Base-by-base conservation (phyloP, 495 filamentous ascomycete species). In the Penicillium riverlandense region DNA sequence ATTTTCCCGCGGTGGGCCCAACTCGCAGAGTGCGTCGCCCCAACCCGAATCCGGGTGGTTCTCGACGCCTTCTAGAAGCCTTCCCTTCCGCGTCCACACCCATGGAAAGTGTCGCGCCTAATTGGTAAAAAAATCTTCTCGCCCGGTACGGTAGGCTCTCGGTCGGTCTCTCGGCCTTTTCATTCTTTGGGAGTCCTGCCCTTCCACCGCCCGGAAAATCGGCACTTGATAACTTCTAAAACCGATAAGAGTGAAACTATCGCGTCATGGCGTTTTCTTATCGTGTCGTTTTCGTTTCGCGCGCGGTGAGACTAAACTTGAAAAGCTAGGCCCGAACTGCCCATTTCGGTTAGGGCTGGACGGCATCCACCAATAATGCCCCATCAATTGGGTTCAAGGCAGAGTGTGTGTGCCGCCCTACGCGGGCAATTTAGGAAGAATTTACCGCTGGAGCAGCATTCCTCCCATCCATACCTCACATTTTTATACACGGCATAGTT, bases 191-290 rank as follows among this genome's bases (percentile, higher is more conserved):
- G 30, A 37, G 6, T 6, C 4, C 4, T 22, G 2, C 22, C 22
- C 4, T 22, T 22, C 22, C 22, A 22, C 4, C 22, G 22, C 22
- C 14, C 39, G 36, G 48, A 41, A 41, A 44, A 39, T 46, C 51
- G 48, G 44, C 49, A 56, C 40, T 22, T 28, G 28, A 34, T 10
- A 16, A 28, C 33, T 7, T 30, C 9, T 39, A 10, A 4, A 13
- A 32, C 30, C 27, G 56, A 59, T 59, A 59, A 59, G 57, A 55
- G 47, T 48, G 49, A 60, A 41, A 50, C 40, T 48, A 46, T 48
- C 50, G 53, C 57, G 57, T 60, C 57, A 60, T 58, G 35, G 39
- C 40, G n/a, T 43, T 40, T 54, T 53, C 22, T 22, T 22, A 58
- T 58, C 52, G 37, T 42, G 53, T 52, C 56, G 53, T 43, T 52